These are phyloP conservation scores for Gilbertella persicaria DNA, from an alignment of 371 early-diverging fungal species.

Conservation along the genomic window DNA sequence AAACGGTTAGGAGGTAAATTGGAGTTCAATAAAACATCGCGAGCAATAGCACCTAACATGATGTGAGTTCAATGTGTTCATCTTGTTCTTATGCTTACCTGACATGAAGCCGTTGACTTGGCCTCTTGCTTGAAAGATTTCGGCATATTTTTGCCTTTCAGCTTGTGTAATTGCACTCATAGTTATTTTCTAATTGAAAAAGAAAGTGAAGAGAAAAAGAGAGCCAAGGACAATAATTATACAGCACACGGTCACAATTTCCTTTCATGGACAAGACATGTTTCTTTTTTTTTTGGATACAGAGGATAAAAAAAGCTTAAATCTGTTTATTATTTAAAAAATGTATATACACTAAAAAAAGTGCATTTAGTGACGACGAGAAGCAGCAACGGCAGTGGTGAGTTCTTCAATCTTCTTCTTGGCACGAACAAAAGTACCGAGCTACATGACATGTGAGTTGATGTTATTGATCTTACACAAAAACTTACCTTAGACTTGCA, in stretches of 20 bases:
- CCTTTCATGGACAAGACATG: neutral
- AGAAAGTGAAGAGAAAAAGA: neutral
- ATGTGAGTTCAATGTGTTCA: conserved; percentile 1
- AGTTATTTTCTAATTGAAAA: conserved; percentile 4
- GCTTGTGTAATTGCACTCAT: conserved; percentile 50
- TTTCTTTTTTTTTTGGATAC: neutral
- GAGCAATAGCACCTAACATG: conserved; percentile 59
- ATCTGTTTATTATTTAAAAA: too few relatives aligned
- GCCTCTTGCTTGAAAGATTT: conserved; percentile 64
- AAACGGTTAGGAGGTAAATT: conserved; percentile 68
- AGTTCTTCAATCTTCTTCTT: conserved; percentile 99
- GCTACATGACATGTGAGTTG: conserved; percentile 86
- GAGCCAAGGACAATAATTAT: neutral
- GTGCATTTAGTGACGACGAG: conserved; percentile 70
- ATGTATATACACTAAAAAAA: too few relatives aligned
- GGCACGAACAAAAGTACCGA: conserved; percentile 95
- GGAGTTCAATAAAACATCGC: conserved; percentile 71
- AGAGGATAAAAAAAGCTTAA: too few relatives aligned
- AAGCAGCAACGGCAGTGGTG: conserved; percentile 88
- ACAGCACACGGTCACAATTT: conserved; percentile 14
- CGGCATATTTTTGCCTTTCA: conserved; percentile 64
- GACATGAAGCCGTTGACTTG: conserved; percentile 73
- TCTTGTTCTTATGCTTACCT: conserved; percentile 42
- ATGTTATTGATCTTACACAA: too few relatives aligned
- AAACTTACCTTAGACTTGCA: conserved; percentile 94